Base-by-base conservation (phyloP, 2,329 filamentous ascomycete genomes). In the Metarhizium album region DNA sequence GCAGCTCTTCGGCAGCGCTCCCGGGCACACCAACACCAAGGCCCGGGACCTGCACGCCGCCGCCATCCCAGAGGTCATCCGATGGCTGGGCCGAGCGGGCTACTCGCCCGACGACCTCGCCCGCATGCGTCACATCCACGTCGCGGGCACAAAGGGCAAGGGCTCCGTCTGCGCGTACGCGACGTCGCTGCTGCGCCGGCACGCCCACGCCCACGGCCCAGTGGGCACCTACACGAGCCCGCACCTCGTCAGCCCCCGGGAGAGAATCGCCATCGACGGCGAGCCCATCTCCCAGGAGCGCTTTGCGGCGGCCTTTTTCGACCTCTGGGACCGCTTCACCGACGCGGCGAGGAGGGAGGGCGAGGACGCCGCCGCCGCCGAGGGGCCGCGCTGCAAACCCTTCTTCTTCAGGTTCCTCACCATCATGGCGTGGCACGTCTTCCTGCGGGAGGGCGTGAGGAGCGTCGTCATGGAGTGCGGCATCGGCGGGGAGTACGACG, bases 81-180 rank as follows among this genome's bases (percentile, higher is more conserved):
- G 82, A 58, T 95, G 87, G 86, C 81, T 87, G 56, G 72, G 70
- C 45, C 84, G 84, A 54, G 82, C 87, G 50, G 88, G 88, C 46
- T 87, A 95, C 68, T 70, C 84, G 68, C 65, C 66, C 1, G 49
- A 59, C 0, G 70, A 73, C 56, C 70, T 79, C 24, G 59, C 66
- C 13, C 57, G 60, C 3, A 66, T 78, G 48, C 68, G 67, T 16
- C 76, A 75, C 57, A 81, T 97, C 54, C 91, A 97, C 64, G 82
- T 97, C 45, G 87, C 91, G 1, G 91, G 91, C 13, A 96, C 90
- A 4, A 97, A 96, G 66, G 91, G 91, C 53, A 97, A 96, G 67
- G 90, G 90, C 40, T 93, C 87, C 2, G 90, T 89, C 0, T 88
- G 86, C 57, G 86, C 90, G 9, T 91, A 90, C 64, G 79, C 89